phyloP scores from a whole-genome alignment of 2,329 filamentous ascomycete genomes.

The Epichloe hybrida region DNA sequence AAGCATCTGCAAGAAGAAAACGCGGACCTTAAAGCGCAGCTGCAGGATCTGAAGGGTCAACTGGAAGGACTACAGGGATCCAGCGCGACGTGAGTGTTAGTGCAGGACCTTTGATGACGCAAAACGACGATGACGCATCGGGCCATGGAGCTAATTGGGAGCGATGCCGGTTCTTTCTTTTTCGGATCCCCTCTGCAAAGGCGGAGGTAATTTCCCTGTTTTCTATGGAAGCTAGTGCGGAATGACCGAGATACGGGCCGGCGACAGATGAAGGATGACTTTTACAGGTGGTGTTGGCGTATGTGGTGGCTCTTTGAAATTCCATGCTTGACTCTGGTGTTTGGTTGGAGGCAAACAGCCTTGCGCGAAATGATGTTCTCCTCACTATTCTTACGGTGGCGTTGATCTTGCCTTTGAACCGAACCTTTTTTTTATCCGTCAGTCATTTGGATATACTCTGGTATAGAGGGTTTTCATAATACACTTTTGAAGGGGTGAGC shows the following conservation, averaged over 20 bases:
- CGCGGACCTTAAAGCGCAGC: slow-evolving; percentile 49
- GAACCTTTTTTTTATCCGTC: background rate
- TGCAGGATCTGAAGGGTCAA: slow-evolving; percentile 24
- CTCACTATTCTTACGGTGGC: background rate
- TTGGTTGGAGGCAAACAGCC: background rate
- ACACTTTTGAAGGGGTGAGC: background rate
- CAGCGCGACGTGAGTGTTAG: background rate
- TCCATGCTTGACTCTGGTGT: background rate
- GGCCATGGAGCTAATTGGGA: background rate
- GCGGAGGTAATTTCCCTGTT: no score
- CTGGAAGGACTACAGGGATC: slow-evolving; percentile 12
- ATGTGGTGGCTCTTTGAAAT: background rate
- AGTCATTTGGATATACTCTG: background rate
- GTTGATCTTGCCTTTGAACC: background rate
- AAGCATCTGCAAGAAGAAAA: slow-evolving; percentile 68
- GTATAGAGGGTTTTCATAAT: background rate
- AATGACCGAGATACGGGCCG: no score
- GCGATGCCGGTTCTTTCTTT: background rate
- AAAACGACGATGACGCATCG: background rate
- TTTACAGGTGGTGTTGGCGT: background rate
- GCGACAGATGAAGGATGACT: background rate
- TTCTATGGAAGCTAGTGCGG: no score
- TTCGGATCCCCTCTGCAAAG: background rate
- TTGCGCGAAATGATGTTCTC: background rate
- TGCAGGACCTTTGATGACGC: no score